A percentile compares a stretch with the other conserved stretches of the same genome.
Conservation (phyloP, 148 eudicot genomes). For the Rhododendron williamsianum region DNA sequence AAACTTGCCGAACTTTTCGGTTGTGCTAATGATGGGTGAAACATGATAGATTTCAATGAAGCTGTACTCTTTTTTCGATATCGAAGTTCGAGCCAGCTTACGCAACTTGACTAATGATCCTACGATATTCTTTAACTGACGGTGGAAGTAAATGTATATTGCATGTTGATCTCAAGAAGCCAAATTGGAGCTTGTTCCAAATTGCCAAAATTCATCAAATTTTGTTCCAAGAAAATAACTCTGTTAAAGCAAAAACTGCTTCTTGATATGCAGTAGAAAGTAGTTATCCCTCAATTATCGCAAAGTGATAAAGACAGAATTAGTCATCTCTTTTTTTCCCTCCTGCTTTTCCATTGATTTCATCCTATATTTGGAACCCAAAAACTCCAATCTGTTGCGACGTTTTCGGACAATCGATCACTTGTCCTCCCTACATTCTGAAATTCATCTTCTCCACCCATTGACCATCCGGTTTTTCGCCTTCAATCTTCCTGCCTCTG, state of each 20-base stretch:
- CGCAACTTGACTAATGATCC: neutral
- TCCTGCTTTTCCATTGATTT: neutral
- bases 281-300: neutral
- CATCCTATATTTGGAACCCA: neutral
- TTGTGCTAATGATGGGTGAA: neutral
- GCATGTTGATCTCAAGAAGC: no score
- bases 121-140: neutral
- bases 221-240: neutral
- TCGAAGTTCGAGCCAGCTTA: neutral
- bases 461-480: neutral
- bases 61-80: neutral
- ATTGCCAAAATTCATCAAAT: neutral
- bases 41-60: neutral
- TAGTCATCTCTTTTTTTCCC: neutral
- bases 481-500: neutral
- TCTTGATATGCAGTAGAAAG: no score
- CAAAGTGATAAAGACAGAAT: neutral
- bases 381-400: neutral
- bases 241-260: neutral
- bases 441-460: neutral
- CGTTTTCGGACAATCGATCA: neutral
- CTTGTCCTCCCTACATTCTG: neutral
- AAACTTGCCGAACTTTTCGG: neutral
- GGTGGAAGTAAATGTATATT: no score
- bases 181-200: neutral